Evolutionary conservation across 2,329 filamentous ascomycete species (phyloP).

Genomic region (Hypoxylon sp.): DNA sequence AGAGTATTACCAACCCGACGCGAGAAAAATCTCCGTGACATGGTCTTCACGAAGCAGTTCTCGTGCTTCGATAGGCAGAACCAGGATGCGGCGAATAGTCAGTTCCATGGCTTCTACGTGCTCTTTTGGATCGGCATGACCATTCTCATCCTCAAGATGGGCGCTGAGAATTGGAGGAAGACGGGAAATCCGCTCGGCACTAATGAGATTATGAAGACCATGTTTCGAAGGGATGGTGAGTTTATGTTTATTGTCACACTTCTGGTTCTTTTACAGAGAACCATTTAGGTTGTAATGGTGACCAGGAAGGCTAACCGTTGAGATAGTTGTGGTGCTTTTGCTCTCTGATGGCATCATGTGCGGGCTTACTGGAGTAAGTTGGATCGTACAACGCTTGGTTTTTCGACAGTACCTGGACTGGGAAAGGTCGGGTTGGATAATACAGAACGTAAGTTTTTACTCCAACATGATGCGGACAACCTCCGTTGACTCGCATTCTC

Average conservation of each 20-base stretch:
- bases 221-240: slow-evolving; percentile 66
- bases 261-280: neutral
- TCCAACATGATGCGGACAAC: neutral
- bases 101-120: slow-evolving; percentile 83
- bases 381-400: slow-evolving; percentile 72
- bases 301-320: slow-evolving; percentile 14
- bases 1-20: slow-evolving; percentile 37
- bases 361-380: slow-evolving; percentile 71
- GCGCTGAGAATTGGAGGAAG: slow-evolving; percentile 74
- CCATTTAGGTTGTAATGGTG: neutral
- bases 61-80: slow-evolving; percentile 82
- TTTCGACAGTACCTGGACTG: slow-evolving; percentile 71
- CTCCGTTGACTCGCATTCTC: slow-evolving; percentile 4
- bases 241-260: slow-evolving; percentile 1
- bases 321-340: slow-evolving; percentile 62
- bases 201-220: slow-evolving; percentile 77
- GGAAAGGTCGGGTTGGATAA: slow-evolving; percentile 76
- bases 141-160: slow-evolving; percentile 74
- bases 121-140: slow-evolving; percentile 80
- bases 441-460: slow-evolving; percentile 69
- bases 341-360: slow-evolving; percentile 78
- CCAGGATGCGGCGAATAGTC: slow-evolving; percentile 70
- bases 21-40: slow-evolving; percentile 60
- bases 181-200: slow-evolving; percentile 76
- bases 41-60: slow-evolving; percentile 79